Evolutionary conservation across 1,139 yeast genomes (phyloP), one percentile per base, ranked within the genome.

Genomic region (Lodderomyces metapsilosis): DNA sequence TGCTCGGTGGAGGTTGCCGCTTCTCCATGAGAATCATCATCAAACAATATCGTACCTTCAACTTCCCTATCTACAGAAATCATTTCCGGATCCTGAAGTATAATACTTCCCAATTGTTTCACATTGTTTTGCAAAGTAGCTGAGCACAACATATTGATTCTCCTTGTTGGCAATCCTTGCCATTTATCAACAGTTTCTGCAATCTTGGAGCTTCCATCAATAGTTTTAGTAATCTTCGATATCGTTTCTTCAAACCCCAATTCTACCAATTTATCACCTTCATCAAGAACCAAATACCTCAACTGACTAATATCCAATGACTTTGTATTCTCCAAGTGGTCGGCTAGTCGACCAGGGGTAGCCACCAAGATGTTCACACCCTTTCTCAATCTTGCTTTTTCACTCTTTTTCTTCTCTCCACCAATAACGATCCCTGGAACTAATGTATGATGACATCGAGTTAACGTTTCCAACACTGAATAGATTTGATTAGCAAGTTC

Each of bases 341-440:
- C 98, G 3, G 88, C 85, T 41, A 89, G 70, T 51, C 97, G 74
- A 39, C 97, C 97, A 1, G 97, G 97, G 0, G 97, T 89, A 15
- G 94, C 96, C 30, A 89, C 92, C 21, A 89, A 71, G 33, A 89
- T 78, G 57, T 89, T 89, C 32, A 88, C 91, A 43, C 97, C 97
- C 58, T 88, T 88, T 52, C 97, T 74, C 31, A 89, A 67, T 53
- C 97, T 69, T 3, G 96, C 96, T 70, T 89, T 89, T 62, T 89
- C 97, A 2, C 92, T 77, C 57, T 89, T 91, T 59, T 88, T 88
- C 74, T 88, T 88, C 58, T 89, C 97, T 38, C 97, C 97, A 51
- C 97, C 97, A 62, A 89, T 88, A 17, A 89, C 94, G 28, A 89
- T 80, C 31, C 97, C 96, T 0, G 97, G 96, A 5, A 89, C 96